These are phyloP conservation scores for Plasmodium gaboni DNA, from an alignment of 169 alveolate genomes.

Conservation along the genomic window DNA sequence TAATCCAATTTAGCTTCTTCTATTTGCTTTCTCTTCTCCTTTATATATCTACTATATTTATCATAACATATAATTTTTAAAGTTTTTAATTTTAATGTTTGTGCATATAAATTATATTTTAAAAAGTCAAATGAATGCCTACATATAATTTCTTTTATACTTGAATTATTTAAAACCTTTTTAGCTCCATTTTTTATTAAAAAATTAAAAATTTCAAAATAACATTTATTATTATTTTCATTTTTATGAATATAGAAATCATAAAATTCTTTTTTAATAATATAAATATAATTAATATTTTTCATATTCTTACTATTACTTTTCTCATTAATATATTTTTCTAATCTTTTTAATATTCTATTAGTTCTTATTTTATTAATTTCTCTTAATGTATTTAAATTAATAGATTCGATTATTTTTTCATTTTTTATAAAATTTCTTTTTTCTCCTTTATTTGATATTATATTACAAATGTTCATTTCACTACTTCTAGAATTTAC, in stretches of 20 bases:
- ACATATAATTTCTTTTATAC: conserved; percentile 48
- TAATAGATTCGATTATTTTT: background rate
- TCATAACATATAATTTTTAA: conserved; percentile 38
- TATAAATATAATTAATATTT: conserved; percentile 40
- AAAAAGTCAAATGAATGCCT: conserved; percentile 60
- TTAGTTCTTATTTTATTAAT: conserved; percentile 13
- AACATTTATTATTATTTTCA: conserved; percentile 25
- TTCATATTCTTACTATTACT: conserved; percentile 21
- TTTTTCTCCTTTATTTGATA: background rate
- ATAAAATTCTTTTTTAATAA: conserved; percentile 51
- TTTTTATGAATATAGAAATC: conserved; percentile 31
- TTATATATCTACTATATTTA: background rate
- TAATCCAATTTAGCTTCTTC: background rate
- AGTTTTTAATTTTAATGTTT: conserved; percentile 34
- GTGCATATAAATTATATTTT: conserved; percentile 50
- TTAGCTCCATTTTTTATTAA: conserved; percentile 53
- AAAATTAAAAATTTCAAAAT: conserved; percentile 50
- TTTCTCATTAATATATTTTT: conserved; percentile 30
- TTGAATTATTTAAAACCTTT: conserved; percentile 30
- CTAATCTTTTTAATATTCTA: conserved; percentile 36
- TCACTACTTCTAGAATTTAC: background rate
- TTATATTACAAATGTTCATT: background rate
- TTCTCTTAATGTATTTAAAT: background rate
- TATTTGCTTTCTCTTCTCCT: background rate
- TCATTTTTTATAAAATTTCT: background rate